These are phyloP conservation scores for Tieghemostelium lacteum DNA, from an alignment of 78 protist genomes.

Conservation along the genomic window DNA sequence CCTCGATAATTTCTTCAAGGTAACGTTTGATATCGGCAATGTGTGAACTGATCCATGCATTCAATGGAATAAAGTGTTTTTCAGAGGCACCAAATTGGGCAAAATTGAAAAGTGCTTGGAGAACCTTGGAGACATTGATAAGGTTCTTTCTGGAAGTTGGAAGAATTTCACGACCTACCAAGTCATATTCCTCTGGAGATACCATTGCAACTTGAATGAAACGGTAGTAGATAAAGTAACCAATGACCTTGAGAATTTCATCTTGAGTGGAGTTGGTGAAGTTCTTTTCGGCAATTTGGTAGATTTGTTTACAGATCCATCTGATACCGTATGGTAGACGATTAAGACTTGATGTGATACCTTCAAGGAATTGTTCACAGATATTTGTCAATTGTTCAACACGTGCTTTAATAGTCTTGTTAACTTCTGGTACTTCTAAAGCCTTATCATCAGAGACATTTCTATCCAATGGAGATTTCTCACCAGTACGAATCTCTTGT, in stretches of 20 bases:
- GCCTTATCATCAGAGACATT: constrained; percentile 84
- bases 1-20: constrained; percentile 79
- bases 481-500: constrained; percentile 86
- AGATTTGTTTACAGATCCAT: constrained; percentile 87
- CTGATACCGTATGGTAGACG: constrained; percentile 91
- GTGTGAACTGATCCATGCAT: constrained; percentile 75
- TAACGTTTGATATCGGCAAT: constrained; percentile 76
- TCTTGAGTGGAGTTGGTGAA: constrained; percentile 74
- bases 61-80: constrained; percentile 76
- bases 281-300: constrained; percentile 80
- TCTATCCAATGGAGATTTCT: constrained; percentile 77
- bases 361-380: constrained; percentile 86
- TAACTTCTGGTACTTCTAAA: constrained; percentile 83
- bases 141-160: constrained; percentile 74
- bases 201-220: constrained; percentile 89
- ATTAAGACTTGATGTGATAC: constrained; percentile 80
- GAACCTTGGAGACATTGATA: constrained; percentile 81
- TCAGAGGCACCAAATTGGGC: constrained; percentile 84
- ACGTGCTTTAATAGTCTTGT: constrained; percentile 80
- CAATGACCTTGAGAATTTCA: constrained; percentile 78
- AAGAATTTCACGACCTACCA: constrained; percentile 77
- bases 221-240: constrained; percentile 87
- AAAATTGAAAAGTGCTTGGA: constrained; percentile 84
- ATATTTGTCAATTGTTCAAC: constrained; percentile 79
- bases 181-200: constrained; percentile 76